Evolutionary conservation across 768 basidiomycete genomes (phyloP).

Genomic region (Lyophyllum shimeji): DNA sequence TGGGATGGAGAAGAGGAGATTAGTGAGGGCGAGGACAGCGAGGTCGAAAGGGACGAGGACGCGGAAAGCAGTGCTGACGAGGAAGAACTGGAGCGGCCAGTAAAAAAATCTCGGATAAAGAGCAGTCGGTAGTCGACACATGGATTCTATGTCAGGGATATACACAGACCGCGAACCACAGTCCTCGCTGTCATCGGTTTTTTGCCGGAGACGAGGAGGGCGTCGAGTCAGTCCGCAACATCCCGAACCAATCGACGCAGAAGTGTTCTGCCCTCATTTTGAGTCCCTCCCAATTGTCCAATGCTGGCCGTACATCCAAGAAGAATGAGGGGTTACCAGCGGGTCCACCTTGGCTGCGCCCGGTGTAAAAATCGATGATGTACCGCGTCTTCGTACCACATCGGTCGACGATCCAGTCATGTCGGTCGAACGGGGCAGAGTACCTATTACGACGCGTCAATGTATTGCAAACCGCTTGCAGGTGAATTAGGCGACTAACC

Average conservation of each 20-base stretch:
- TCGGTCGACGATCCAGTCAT: constrained; percentile 96
- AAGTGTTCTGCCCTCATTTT: constrained; percentile 73
- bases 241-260: constrained; percentile 36
- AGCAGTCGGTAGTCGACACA: constrained; percentile 39
- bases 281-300: constrained; percentile 93
- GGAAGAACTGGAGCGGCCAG: constrained; percentile 41
- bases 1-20: constrained; percentile 68
- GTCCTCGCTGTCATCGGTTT: neutral
- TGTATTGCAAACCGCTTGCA: constrained; percentile 1
- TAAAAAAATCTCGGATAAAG: constrained; percentile 55
- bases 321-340: constrained; percentile 77
- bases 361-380: constrained; percentile 98
- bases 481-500: constrained; percentile 52
- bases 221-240: constrained; percentile 1
- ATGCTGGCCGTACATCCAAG: constrained; percentile 90
- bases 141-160: constrained; percentile 7
- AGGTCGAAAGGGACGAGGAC: constrained; percentile 34
- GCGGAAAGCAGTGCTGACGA: constrained; percentile 48
- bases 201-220: neutral
- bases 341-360: constrained; percentile 48
- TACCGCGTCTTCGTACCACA: constrained; percentile 90
- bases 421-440: constrained; percentile 91
- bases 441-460: constrained; percentile 55
- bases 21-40: constrained; percentile 48
- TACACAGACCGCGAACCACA: constrained; percentile 3